Conservation (phyloP, 768 basidiomycete species). For the Boletus rex-veris region DNA sequence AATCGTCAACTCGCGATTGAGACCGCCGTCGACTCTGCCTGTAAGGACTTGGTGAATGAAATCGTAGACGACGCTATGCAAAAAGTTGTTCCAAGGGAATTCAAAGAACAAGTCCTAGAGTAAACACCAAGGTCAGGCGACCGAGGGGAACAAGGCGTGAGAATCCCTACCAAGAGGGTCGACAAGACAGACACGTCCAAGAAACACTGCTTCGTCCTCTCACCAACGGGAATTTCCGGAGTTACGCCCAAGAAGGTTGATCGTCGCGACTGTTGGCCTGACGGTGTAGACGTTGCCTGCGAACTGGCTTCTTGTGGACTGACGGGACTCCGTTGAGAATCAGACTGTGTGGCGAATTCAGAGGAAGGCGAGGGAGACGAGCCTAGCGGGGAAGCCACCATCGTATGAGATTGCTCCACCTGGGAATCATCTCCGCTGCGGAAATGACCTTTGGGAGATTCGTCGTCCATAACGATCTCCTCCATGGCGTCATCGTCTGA, state of each 20-base stretch:
- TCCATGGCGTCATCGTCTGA: constrained; percentile 82
- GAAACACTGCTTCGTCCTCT: constrained; percentile 75
- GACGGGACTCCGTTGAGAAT: constrained; percentile 25
- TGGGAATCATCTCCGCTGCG: constrained; percentile 26
- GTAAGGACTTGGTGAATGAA: constrained; percentile 93
- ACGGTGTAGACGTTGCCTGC: constrained; percentile 40
- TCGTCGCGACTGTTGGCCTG: constrained; percentile 56
- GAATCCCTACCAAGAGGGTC: constrained; percentile 66
- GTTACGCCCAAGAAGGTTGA: constrained; percentile 32
- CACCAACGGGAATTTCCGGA: constrained; percentile 60
- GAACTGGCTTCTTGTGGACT: constrained; percentile 30
- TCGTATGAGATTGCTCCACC: constrained; percentile 31
- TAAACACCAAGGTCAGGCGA: neutral
- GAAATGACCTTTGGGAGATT: constrained; percentile 38
- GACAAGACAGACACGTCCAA: constrained; percentile 69
- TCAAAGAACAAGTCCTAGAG: constrained; percentile 88
- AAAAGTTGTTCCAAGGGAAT: constrained; percentile 96
- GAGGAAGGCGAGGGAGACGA: constrained; percentile 29
- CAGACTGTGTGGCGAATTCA: constrained; percentile 27
- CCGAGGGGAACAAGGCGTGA: neutral
- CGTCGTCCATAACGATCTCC: constrained; percentile 75
- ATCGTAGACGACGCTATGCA: constrained; percentile 96
- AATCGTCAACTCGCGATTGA: constrained; percentile 80
- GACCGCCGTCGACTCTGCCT: constrained; percentile 76
- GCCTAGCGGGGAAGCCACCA: constrained; percentile 29